Evolutionary conservation across 352 stramenopile genomes (phyloP).

Genomic region (Phytophthora palmivora): DNA sequence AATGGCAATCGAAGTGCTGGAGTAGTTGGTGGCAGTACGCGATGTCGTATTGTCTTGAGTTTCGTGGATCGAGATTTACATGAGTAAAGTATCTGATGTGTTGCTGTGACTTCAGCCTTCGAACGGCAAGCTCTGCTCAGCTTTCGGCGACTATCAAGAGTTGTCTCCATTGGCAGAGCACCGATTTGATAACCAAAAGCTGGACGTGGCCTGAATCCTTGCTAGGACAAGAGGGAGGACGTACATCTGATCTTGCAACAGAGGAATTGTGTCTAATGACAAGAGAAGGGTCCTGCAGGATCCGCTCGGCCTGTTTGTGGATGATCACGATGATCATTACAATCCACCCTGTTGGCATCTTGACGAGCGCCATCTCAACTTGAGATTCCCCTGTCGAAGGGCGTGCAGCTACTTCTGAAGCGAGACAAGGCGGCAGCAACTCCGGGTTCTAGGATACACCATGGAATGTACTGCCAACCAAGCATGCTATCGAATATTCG

Average conservation of each 20-base stretch:
- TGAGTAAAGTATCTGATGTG: background rate
- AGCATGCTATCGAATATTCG: background rate
- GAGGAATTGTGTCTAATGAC: constrained; percentile 19
- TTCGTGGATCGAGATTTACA: background rate
- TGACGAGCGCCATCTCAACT: background rate
- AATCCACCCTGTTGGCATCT: background rate
- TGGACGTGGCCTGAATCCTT: constrained; percentile 24
- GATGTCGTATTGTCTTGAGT: constrained; percentile 4
- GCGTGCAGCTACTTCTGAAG: background rate
- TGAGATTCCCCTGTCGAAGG: too few relatives aligned
- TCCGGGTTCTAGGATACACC: background rate
- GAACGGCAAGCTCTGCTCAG: constrained; percentile 17
- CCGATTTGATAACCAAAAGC: too few relatives aligned
- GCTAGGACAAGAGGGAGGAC: constrained; percentile 12
- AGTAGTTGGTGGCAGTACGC: background rate
- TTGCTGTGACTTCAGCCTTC: constrained; percentile 1
- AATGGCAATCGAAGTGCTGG: constrained; percentile 6
- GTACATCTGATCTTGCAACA: constrained; percentile 30
- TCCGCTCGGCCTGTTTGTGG: constrained; percentile 18
- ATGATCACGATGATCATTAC: background rate
- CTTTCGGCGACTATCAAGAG: constrained; percentile 20
- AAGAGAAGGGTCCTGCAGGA: constrained; percentile 15
- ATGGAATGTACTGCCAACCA: background rate
- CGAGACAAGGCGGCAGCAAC: background rate
- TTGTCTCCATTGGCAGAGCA: background rate